Base-by-base conservation (phyloP, 2,329 filamentous ascomycete genomes). In the Colletotrichum echinochloae region DNA sequence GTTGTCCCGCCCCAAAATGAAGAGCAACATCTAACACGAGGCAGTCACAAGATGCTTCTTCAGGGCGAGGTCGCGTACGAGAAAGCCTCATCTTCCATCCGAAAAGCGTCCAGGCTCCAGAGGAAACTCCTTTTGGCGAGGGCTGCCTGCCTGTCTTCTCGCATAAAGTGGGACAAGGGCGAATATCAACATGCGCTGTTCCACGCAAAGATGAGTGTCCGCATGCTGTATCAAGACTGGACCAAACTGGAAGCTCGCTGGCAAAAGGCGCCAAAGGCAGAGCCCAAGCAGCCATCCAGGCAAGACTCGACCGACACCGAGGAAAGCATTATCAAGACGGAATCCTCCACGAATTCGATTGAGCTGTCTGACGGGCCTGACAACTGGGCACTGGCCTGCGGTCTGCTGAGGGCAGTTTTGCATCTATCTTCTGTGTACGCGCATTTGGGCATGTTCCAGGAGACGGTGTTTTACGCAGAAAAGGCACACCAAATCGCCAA, bases 391-490 rank as follows among this genome's bases (percentile, higher is more conserved):
- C 84, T 97, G 26, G 90, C 96, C 9, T 88, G 89, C 35, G 90
- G 91, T 1, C 86, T 98, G 26, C 91, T 94, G 75, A 87, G 89
- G 37, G 89, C 90, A 66, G 83, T 97, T 18, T 81, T 91, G 70
- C 91, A 94, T 68, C 87, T 97, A 3, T 94, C 94, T 0, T 87
- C 88, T 5, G 84, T 97, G 1, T 97, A 95, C 75, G 90, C 92
- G 1, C 92, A 97, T 73, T 88, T 96, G 73, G 96, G 96, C 35
- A 88, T 97, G 81, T 94, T 94, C 73, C 91, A 94, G 71, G 95
- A 98, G 78, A 95, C 95, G 2, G 83, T 95, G 0, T 96, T 95
- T 78, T 97, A 97, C 74, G 91, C 92, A 1, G 92, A 98, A 74
- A 92, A 96, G 75, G 94, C 94, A 0, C 85, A 92, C 64, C 94